Evolutionary conservation across 176 grass and related monocot genomes (phyloP), one percentile per base, ranked within the genome.

Genomic region (Bolboschoenus planiculmis): DNA sequence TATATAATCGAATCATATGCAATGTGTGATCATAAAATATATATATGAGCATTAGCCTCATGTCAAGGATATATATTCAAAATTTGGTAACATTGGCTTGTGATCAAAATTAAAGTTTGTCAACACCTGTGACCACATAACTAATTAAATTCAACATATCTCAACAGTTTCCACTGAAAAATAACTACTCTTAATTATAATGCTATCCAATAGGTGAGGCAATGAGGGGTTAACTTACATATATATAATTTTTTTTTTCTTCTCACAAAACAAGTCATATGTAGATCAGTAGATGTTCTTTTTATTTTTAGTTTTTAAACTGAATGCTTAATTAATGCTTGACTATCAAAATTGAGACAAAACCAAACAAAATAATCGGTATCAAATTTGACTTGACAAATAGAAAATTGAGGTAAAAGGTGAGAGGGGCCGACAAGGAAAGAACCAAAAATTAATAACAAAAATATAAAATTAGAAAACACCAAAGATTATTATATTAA

Each of bases 401-500:
- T 53, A 77, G 11, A 77, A 77, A 53, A 76, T 16, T 53, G 15
- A 31, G 21, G 15, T 33, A 77, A 77, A 34, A 77, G 44, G 33
- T 77, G 72, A 77, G 42, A 77, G 72, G 46, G 72, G 72, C 27
- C 72, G 72, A 77, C 72, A 77, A 34, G 44, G 27, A 50, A 53
- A n/a, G 43, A 77, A 77, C 26, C 53, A 53, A 77, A n/a, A 39
- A 51, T 72, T 44, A 40, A 44, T 44, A 18, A 42, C 18, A 72
- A 42, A 42, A 42, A 24, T 44, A 51, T 31, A 51, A 31, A 53
- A n/a, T n/a, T 66, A 64, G 0, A 18, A 75, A 48, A 77, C 24
- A 20, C 5, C 5, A 77, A 24, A 68, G 53, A 77, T 20, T 30
- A 53, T 31, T 30, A 76, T 51, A 76, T 31, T 9, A 76, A 9